Evolutionary conservation across 306 rosid genomes (phyloP).

Genomic region (Acacia confusa): DNA sequence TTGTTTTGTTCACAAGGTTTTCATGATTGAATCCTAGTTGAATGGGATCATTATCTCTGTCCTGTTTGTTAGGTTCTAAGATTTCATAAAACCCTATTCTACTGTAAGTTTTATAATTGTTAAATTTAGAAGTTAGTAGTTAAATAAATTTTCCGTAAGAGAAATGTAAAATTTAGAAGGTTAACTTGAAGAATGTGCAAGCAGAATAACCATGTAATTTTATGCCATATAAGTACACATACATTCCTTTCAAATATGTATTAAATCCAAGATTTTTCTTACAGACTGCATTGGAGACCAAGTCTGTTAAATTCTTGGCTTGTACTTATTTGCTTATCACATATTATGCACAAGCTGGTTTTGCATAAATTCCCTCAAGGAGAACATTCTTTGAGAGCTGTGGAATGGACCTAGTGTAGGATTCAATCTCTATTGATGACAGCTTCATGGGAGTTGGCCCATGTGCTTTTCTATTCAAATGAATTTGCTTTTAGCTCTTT

Average conservation of each 20-base stretch:
- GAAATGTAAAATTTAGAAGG: neutral
- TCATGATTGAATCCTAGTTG: slow-evolving; percentile 14
- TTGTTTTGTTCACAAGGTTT: slow-evolving; percentile 11
- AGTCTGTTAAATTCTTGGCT: neutral
- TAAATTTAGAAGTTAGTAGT: neutral
- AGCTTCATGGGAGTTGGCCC: neutral
- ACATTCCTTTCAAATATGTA: neutral
- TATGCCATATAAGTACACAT: neutral
- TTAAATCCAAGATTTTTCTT: neutral
- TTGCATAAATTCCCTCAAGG: neutral
- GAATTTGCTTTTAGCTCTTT: slow-evolving; percentile 22
- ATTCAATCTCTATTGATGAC: neutral
- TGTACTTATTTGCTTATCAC: neutral
- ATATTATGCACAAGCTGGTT: neutral
- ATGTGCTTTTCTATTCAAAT: neutral
- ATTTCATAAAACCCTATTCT: neutral
- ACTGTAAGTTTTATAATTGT: neutral
- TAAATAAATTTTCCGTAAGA: neutral
- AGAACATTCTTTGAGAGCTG: neutral
- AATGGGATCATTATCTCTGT: slow-evolving; percentile 4
- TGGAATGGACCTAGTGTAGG: neutral
- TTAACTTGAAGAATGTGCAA: neutral
- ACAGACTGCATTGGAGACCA: neutral
- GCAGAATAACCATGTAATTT: neutral
- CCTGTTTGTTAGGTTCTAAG: slow-evolving; percentile 4